phyloP scores from a whole-genome alignment of 1,139 yeast genomes.

The Geotrichum histeridarum region DNA sequence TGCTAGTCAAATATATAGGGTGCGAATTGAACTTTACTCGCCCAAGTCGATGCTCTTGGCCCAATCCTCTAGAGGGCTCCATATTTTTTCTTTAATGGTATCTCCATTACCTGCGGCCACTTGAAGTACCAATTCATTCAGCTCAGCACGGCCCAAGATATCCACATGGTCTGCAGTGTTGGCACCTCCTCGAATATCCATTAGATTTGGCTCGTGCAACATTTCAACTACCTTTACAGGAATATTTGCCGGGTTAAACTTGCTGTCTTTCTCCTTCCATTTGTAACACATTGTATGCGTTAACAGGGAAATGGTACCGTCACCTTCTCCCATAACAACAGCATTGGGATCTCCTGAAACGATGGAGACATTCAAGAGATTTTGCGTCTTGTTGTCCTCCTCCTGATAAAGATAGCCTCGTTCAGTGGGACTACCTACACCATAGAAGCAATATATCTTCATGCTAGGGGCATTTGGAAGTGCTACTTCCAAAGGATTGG shows the following conservation, averaged over 20 bases:
- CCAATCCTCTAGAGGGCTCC: slow-evolving; percentile 58
- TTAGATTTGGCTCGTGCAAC: slow-evolving; percentile 86
- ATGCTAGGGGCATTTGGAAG: slow-evolving; percentile 91
- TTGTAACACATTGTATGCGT: slow-evolving; percentile 79
- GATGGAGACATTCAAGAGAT: slow-evolving; percentile 63
- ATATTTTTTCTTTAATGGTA: slow-evolving; percentile 53
- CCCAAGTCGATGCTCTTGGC: slow-evolving; percentile 47
- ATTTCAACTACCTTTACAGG: slow-evolving; percentile 80
- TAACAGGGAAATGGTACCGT: slow-evolving; percentile 84
- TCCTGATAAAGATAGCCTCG: slow-evolving; percentile 83
- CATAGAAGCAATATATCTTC: slow-evolving; percentile 85
- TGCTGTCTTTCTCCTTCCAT: slow-evolving; percentile 69
- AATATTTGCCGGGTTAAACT: slow-evolving; percentile 76
- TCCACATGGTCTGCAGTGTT: slow-evolving; percentile 98
- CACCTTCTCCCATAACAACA: slow-evolving; percentile 85
- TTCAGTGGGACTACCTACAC: slow-evolving; percentile 94
- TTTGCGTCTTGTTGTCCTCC: slow-evolving; percentile 43
- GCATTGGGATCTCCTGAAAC: slow-evolving; percentile 54
- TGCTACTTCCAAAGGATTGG: slow-evolving; percentile 85
- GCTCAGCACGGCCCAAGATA: slow-evolving; percentile 85
- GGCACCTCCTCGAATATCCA: slow-evolving; percentile 95
- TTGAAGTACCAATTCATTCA: slow-evolving; percentile 75
- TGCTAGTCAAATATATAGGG: neutral
- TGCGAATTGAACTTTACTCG: neutral
- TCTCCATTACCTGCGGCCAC: slow-evolving; percentile 81